Percentiles rank a stretch among this genome's conserved stretches.
Evolutionary conservation across 2,329 filamentous ascomycete genomes (phyloP).

Genomic region (Fusarium globosum): DNA sequence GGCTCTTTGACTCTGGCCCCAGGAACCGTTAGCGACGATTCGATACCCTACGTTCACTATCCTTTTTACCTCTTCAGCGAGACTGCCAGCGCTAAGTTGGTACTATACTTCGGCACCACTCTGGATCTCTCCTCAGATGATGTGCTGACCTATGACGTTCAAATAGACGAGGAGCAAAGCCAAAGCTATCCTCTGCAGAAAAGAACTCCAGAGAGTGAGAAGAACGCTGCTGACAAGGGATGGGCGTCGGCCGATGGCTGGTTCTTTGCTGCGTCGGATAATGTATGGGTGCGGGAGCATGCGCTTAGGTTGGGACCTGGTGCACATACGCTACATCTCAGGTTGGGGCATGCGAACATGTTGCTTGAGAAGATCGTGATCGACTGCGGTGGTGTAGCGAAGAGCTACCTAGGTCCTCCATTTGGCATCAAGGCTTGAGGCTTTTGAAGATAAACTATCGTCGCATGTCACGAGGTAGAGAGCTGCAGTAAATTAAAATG

Average conservation of each 20-base stretch:
- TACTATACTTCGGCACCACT: slow-evolving; percentile 26
- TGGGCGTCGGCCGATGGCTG: slow-evolving; percentile 34
- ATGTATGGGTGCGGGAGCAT: slow-evolving; percentile 28
- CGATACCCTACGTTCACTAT: neutral
- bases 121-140: slow-evolving; percentile 28
- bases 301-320: neutral
- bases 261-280: slow-evolving; percentile 34
- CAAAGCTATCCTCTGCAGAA: slow-evolving; percentile 7
- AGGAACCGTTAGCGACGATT: fast-evolving
- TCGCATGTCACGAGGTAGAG: neutral
- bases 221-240: slow-evolving; percentile 28
- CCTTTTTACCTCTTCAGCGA: slow-evolving; percentile 29
- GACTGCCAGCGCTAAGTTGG: neutral
- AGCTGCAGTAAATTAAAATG: neutral
- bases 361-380: slow-evolving; percentile 39
- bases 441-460: no score
- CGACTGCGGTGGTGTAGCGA: slow-evolving; percentile 10
- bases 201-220: slow-evolving; percentile 17
- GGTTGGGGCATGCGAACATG: slow-evolving; percentile 23
- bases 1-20: slow-evolving; percentile 25
- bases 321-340: slow-evolving; percentile 5
- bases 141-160: slow-evolving; percentile 12
- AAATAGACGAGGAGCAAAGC: neutral
- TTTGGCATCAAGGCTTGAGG: neutral
- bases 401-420: slow-evolving; percentile 35